A percentile compares a stretch with the other conserved stretches of the same genome.
Evolutionary conservation across 768 basidiomycete genomes (phyloP).

Genomic region (Amanita thiersii): DNA sequence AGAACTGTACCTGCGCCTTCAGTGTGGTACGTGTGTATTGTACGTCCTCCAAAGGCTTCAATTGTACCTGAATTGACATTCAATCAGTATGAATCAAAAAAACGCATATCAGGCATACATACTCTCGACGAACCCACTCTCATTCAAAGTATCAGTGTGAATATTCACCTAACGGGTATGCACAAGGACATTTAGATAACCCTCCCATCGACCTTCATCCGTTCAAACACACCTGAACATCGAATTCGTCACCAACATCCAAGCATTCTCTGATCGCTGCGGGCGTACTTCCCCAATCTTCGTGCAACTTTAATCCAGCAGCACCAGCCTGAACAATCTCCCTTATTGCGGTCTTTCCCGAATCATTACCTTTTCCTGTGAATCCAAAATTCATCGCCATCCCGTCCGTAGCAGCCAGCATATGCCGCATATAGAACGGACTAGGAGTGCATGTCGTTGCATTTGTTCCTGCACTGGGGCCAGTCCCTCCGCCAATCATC

Average conservation of each 20-base stretch:
- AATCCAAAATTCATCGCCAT: constrained; percentile 90
- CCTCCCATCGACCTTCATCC: background rate
- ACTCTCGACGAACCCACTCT: constrained; percentile 97
- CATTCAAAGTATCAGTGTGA: constrained; percentile 95
- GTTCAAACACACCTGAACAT: constrained; percentile 72
- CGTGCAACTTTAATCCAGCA: constrained; percentile 88
- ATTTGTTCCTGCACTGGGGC: constrained; percentile 81
- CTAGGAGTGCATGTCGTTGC: constrained; percentile 95
- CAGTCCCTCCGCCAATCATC: constrained; percentile 94
- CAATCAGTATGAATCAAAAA: background rate
- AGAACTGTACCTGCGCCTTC: constrained; percentile 75
- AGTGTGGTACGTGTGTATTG: constrained; percentile 96
- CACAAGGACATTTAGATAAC: background rate
- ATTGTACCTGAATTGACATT: constrained; percentile 64
- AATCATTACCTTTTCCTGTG: constrained; percentile 96
- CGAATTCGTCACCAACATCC: constrained; percentile 81
- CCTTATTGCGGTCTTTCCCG: constrained; percentile 61
- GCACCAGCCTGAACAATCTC: constrained; percentile 83
- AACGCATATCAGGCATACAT: constrained; percentile 16
- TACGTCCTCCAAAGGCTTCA: constrained; percentile 79
- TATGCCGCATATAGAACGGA: constrained; percentile 81
- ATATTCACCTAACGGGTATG: constrained; percentile 60
- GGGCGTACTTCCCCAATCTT: constrained; percentile 96
- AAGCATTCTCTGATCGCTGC: constrained; percentile 70
- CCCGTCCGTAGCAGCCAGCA: constrained; percentile 88